A percentile compares a stretch with the other conserved stretches of the same genome.
phyloP scores from a whole-genome alignment of 1,139 yeast genomes.

The Candida buenavistaensis region DNA sequence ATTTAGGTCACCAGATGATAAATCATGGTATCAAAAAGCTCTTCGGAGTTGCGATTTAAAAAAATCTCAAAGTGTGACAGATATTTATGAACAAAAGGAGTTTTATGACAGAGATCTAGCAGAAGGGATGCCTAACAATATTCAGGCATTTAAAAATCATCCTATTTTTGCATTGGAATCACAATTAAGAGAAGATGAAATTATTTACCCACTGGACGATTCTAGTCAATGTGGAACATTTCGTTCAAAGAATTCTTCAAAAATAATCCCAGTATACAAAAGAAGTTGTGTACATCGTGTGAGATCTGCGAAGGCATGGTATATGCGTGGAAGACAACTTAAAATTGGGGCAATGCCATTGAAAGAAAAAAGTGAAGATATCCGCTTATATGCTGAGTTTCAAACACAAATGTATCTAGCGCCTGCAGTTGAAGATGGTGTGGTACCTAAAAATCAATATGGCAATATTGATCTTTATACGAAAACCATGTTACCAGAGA shows the following conservation, averaged over 20 bases:
- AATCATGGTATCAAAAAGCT: slow-evolving; percentile 60
- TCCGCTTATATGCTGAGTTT: slow-evolving; percentile 64
- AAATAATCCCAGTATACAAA: slow-evolving; percentile 60
- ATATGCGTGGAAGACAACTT: slow-evolving; percentile 72
- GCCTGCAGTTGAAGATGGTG: slow-evolving; percentile 63
- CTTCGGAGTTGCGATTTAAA: slow-evolving; percentile 34
- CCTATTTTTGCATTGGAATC: slow-evolving; percentile 83
- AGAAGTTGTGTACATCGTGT: slow-evolving; percentile 64
- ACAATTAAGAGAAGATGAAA: slow-evolving; percentile 70
- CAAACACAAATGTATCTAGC: slow-evolving; percentile 76
- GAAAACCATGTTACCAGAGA: slow-evolving; percentile 78
- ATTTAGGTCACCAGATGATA: slow-evolving; percentile 55
- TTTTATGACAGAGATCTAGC: slow-evolving; percentile 63
- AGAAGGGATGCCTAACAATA: slow-evolving; percentile 87
- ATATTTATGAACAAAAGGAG: slow-evolving; percentile 69
- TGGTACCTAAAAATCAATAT: slow-evolving; percentile 69
- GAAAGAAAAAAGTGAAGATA: slow-evolving; percentile 51
- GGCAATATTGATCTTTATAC: slow-evolving; percentile 83
- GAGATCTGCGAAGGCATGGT: slow-evolving; percentile 84
- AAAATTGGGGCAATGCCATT: slow-evolving; percentile 70
- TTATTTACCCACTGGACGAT: slow-evolving; percentile 65
- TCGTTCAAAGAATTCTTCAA: slow-evolving; percentile 35
- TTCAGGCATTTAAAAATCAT: slow-evolving; percentile 82
- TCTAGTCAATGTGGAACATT: slow-evolving; percentile 66
- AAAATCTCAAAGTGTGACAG: slow-evolving; percentile 44